Base-by-base conservation (phyloP, 768 basidiomycete genomes). In the Tephrocybe sp. region DNA sequence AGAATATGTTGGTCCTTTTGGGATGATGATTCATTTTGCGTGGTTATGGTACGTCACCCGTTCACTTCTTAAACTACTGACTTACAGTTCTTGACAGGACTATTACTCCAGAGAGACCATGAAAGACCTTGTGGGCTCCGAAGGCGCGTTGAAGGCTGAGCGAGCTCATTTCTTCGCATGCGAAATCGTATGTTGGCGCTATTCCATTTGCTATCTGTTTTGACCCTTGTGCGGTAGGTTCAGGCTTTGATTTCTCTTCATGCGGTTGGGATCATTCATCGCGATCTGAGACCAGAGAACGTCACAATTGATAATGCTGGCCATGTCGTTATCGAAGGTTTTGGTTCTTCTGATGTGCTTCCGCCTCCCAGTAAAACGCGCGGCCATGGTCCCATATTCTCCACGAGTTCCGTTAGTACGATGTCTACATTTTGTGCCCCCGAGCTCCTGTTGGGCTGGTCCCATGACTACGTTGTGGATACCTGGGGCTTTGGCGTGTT, bases 401-500 rank as follows among this genome's bases (percentile, higher is more conserved):
- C 62, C n/a, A 70, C 63, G 18, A 74, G 66, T 52, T 75, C 80
- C 1, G 57, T 58, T 39, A 11, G 47, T 21, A 21, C 34, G 8
- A 34, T 42, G n/a, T 53, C 51, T 46, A 40, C 58, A 36, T 80
- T 76, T 57, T 69, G 66, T 18, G 79, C 83, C 3, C 83, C 84
- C 1, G 83, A 85, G 55, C 53, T 80, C 0, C 52, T 82, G 11
- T 65, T 84, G 8, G 78, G 78, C 0, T 86, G 84, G 84, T 59
- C 68, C 14, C 75, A 80, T 46, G 77, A 80, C 55, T 67, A 60
- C 20, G 66, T 73, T 12, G 79, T 80, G 17, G 84, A 86, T 62
- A 77, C 73, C 55, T 86, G 84, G 83, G 75, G 76, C 0, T 81
- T 84, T 53, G 84, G 83, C 3, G 60, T 78, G 58, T 50, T 80